Conservation (phyloP, 148 eudicot species). For the Mesembryanthemum crystallinum region DNA sequence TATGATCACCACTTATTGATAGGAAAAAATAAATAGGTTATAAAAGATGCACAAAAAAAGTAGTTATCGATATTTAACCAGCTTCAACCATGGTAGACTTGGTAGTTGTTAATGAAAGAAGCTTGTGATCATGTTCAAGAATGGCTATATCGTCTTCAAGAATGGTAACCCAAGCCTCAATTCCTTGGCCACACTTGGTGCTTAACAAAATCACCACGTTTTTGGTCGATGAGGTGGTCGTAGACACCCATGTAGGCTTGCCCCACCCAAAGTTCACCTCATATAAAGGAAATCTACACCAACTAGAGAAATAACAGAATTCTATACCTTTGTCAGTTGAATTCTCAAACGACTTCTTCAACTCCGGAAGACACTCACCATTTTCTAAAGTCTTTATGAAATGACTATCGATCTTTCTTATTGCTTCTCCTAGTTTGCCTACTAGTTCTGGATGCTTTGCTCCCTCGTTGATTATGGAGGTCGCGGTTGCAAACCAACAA, state of each 20-base stretch:
- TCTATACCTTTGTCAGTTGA: not conserved
- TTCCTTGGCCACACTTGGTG: constrained; percentile 11
- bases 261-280: constrained; percentile 33
- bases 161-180: constrained; percentile 16
- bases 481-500: not conserved
- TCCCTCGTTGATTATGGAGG: not conserved
- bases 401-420: not conserved
- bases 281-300: constrained; percentile 22
- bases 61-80: no score
- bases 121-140: not conserved
- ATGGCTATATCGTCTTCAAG: constrained; percentile 8
- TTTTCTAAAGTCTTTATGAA: not conserved
- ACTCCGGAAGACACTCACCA: not conserved
- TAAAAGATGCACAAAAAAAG: no score
- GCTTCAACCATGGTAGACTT: no score
- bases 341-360: constrained; percentile 1
- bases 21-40: no score
- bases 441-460: not conserved
- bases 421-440: not conserved
- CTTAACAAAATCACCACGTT: constrained; percentile 9
- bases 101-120: not conserved
- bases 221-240: not conserved
- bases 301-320: constrained; percentile 6
- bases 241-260: constrained; percentile 24
- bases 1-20: no score